phyloP scores from a whole-genome alignment of 2,329 filamentous ascomycete genomes.

The Cladophialophora psammophila region DNA sequence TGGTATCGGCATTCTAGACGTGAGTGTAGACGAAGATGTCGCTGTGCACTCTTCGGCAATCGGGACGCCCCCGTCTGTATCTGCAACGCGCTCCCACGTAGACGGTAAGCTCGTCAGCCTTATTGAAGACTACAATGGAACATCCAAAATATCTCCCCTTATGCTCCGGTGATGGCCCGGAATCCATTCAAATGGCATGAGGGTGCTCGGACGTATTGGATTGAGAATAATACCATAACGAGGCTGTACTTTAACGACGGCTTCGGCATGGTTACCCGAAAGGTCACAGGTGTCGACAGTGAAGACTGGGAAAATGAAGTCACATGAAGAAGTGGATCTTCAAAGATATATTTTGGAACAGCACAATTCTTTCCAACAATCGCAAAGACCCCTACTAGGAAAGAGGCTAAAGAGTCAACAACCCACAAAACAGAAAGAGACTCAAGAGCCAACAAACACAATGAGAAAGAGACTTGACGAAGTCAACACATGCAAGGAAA shows the following conservation, averaged over 20 bases:
- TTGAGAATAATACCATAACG: background rate
- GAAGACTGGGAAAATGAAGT: background rate
- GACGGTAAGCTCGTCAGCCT: background rate
- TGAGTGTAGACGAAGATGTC: background rate
- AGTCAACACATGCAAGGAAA: background rate
- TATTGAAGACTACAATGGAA: background rate
- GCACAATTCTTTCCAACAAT: background rate
- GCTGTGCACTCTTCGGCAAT: background rate
- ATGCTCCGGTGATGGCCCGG: background rate
- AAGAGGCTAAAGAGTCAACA: slow-evolving; percentile 4
- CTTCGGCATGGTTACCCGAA: background rate
- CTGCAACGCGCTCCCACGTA: background rate
- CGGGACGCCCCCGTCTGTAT: background rate
- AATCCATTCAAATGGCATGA: background rate
- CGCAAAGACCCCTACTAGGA: slow-evolving; percentile 7
- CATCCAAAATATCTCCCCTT: background rate
- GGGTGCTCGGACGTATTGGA: background rate
- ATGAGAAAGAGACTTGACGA: slow-evolving; percentile 3
- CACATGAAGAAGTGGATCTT: background rate
- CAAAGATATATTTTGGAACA: background rate
- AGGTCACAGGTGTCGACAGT: background rate
- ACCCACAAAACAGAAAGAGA: background rate
- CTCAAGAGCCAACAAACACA: no score
- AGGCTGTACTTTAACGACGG: background rate
- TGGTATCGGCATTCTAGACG: no score